phyloP scores from a whole-genome alignment of 108 stramenopile genomes.

The Nitzschia palea region DNA sequence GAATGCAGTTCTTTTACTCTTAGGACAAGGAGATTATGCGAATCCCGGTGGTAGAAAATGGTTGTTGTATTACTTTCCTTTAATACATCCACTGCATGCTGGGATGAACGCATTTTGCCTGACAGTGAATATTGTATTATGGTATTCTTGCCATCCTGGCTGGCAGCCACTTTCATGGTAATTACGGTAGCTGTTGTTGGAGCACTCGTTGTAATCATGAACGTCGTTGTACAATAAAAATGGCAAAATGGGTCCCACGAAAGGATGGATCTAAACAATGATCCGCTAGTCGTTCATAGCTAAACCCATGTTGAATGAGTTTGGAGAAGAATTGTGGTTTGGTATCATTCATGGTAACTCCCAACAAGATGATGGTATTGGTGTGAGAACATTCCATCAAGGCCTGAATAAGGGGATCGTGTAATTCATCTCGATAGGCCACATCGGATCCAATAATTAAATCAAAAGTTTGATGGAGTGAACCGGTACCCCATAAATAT shows the following conservation, averaged over 20 bases:
- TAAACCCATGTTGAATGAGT: slow-evolving; percentile 53
- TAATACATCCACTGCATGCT: no score
- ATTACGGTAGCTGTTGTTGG: no score
- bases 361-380: slow-evolving; percentile 55
- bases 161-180: no score
- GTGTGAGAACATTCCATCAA: slow-evolving; percentile 17
- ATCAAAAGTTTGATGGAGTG: slow-evolving; percentile 46
- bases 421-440: slow-evolving; percentile 75
- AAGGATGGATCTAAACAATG: slow-evolving; percentile 52
- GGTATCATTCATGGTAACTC: slow-evolving; percentile 87
- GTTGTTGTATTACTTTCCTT: no score
- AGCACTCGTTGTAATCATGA: no score
- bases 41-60: no score
- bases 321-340: slow-evolving; percentile 68
- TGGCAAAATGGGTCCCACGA: slow-evolving; percentile 63
- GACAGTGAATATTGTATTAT: no score
- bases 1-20: no score
- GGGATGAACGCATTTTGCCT: no score
- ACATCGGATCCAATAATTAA: slow-evolving; percentile 87
- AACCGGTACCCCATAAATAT: slow-evolving; percentile 31
- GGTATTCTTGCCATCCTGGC: no score
- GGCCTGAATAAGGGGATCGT: slow-evolving; percentile 78
- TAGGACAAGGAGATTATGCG: no score
- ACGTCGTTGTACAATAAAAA: slow-evolving; percentile 63
- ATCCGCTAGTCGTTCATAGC: slow-evolving; percentile 70